Conservation (phyloP, 2,329 filamentous ascomycete genomes). For the Exophiala spinifera region DNA sequence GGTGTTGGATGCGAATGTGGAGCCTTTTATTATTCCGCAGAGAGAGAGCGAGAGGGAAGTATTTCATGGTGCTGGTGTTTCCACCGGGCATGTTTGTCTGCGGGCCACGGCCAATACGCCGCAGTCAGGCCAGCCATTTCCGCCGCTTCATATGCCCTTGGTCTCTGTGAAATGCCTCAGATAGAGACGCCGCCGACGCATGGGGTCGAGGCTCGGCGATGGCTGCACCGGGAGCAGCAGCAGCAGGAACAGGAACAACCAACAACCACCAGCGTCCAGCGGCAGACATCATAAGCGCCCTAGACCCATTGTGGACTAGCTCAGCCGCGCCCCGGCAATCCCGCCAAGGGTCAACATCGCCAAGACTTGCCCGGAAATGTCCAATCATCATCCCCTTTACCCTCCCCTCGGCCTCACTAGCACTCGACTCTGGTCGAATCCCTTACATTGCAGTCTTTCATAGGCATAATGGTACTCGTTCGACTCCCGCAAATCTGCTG, state of each 20-base stretch:
- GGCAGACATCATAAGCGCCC: background rate
- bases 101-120: background rate
- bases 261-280: too few species aligned
- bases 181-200: too few species aligned
- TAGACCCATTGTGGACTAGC: background rate
- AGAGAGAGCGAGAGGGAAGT: background rate
- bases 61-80: too few species aligned
- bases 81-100: background rate
- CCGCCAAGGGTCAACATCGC: constrained; percentile 1
- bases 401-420: constrained; percentile 9
- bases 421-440: constrained; percentile 14
- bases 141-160: too few species aligned
- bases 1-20: constrained; percentile 12
- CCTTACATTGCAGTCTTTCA: constrained; percentile 1
- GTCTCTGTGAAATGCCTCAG: background rate
- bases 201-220: too few species aligned
- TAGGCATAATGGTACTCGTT: constrained; percentile 22
- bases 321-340: constrained; percentile 1
- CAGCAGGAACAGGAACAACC: too few species aligned
- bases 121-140: too few species aligned
- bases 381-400: constrained; percentile 17
- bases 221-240: too few species aligned
- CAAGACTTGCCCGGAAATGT: constrained; percentile 6
- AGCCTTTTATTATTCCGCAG: constrained; percentile 13
- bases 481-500: constrained; percentile 11